Base-by-base conservation (phyloP, 768 basidiomycete genomes). In the Phallus indusiatus region DNA sequence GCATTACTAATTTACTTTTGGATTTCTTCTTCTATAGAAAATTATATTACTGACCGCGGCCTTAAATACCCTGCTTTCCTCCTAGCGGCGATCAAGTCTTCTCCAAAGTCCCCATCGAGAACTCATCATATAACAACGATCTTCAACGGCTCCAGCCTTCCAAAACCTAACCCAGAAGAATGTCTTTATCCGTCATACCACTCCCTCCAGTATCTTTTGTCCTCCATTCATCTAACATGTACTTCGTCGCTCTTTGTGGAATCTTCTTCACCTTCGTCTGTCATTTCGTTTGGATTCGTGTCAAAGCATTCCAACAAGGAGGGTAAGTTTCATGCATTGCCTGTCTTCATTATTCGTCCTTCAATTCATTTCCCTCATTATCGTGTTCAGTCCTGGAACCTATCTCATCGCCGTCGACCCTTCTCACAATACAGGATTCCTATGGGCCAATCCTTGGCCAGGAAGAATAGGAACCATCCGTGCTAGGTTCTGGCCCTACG, bases 341-440 rank as follows among this genome's bases (percentile, higher is more conserved):
- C n/a, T n/a, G 11, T 21, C 5, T 46, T 56, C 55, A 11, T 33
- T 18, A n/a, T 47, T 34, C 20, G 24, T 52, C 47, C 54, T 28
- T n/a, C 21, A 14, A 36, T n/a, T 17, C 34, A n/a, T 28, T 16
- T 33, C 16, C 20, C 28, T 37, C 20, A 21, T 4, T 17, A 28
- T 20, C 24, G 10, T n/a, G n/a, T n/a, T n/a, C 49, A 59, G 57
- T 21, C 48, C 5, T 33, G 57, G 57, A 16, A 51, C 47, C 21
- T 50, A 35, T 36, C 24, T 59, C 8, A 59, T 59, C 21, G 57
- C 57, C n/a, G 57, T 59, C 50, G 57, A 59, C 21, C 57, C 57
- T 20, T 59, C 57, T 12, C 57, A 59, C 22, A 48, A 52, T 24
- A 12, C 35, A 28, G 57, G 57, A 34, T 59, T 59, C 33, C 33